Evolutionary conservation across 2,329 filamentous ascomycete species (phyloP), one percentile per base, ranked within the genome.

Genomic region (Cladophialophora immunda): DNA sequence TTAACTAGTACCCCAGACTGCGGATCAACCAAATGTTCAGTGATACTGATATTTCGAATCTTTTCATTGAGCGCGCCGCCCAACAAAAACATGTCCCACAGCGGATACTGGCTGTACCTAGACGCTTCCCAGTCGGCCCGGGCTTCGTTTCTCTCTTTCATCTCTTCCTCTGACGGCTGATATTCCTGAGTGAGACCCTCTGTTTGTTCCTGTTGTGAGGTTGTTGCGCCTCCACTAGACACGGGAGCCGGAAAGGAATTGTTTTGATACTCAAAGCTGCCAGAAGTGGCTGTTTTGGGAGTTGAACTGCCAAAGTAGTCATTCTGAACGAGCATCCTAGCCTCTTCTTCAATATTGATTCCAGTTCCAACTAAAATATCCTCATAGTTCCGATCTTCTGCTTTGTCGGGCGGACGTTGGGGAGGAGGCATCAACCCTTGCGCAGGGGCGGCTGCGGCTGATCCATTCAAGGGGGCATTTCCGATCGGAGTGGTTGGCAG

Each of bases 61-160:
- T 84, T 81, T 60, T 87, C 81, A 36, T 73, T 73, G 9, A 89
- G 73, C 17, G 81, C 78, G 66, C 86, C 88, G 0, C 91, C 88
- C 11, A 88, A 81, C 6, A 96, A 78, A 73, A 97, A 94, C 0
- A 92, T 87, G 65, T 93, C 86, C 59, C 87, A 87, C 9, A 96
- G 82, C 72, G 93, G 92, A 69, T 90, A 87, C 66, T 90, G 88
- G 81, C 84, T 69, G 85, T 85, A 63, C 85, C 89, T 72, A 87
- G 82, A 66, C 80, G 85, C 77, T 84, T 87, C 67, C 87, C 89
- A 64, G 89, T 91, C 71, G 85, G 87, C 69, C 84, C 92, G 13
- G 86, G 84, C 52, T 88, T 86, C 70, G 84, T 83, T 65, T 91
- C 90, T 19, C 83, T 90, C 84, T 6, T 90, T 87, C 41, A 87